Conservation (phyloP, 2,329 filamentous ascomycete species). For the Ophiocordyceps sinensis region DNA sequence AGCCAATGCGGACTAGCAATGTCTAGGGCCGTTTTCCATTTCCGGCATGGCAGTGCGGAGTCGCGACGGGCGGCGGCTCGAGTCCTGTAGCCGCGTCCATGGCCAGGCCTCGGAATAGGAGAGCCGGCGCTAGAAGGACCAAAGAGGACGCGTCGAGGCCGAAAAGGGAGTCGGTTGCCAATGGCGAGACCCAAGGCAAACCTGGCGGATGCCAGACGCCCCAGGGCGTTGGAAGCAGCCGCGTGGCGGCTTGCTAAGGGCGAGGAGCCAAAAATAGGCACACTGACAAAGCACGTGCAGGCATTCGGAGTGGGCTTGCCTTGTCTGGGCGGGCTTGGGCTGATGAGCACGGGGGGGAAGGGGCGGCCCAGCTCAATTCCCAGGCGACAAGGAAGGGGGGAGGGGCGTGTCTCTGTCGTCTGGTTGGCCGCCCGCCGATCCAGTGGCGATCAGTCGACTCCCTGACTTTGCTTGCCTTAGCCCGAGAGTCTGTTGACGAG, state of each 20-base stretch:
- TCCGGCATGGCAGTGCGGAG: neutral
- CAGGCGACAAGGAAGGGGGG: neutral
- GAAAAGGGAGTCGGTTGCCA: too few relatives aligned
- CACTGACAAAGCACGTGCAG: slow-evolving; percentile 4
- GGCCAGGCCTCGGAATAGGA: too few relatives aligned
- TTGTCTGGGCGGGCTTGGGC: neutral
- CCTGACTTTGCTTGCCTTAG: too few relatives aligned
- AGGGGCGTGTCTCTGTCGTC: neutral
- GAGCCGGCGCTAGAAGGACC: neutral
- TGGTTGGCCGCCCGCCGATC: neutral
- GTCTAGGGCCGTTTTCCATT: neutral
- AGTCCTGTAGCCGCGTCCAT: neutral
- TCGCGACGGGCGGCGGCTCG: neutral
- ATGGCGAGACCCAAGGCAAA: neutral
- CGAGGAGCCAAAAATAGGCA: neutral
- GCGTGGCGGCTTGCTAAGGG: slow-evolving; percentile 3
- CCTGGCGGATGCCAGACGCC: neutral
- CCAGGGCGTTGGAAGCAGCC: neutral
- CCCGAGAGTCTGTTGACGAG: too few relatives aligned
- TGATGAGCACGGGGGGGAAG: neutral
- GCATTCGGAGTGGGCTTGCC: neutral
- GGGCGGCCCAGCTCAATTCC: slow-evolving; percentile 1
- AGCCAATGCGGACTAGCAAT: too few relatives aligned
- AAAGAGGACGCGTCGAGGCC: neutral
- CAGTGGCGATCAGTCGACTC: neutral